phyloP scores from a whole-genome alignment of 2,329 filamentous ascomycete genomes.

The Trematosphaeria pertusa region DNA sequence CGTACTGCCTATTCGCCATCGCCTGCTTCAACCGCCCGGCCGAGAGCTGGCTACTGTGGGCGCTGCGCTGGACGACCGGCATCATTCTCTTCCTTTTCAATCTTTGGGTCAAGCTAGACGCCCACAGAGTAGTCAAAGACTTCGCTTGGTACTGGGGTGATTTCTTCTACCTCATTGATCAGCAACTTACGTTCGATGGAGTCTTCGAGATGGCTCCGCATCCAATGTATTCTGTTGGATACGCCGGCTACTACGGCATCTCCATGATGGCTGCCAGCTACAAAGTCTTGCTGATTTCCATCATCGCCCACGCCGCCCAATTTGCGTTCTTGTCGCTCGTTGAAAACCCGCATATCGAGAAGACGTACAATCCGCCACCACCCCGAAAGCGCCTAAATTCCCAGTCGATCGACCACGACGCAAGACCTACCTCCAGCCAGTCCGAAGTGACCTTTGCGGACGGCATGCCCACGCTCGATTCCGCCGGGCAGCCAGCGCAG shows the following conservation, averaged over 20 bases:
- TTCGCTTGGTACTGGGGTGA: slow-evolving; percentile 99
- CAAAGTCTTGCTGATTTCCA: slow-evolving; percentile 95
- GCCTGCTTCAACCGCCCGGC: slow-evolving; percentile 81
- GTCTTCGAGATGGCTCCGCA: slow-evolving; percentile 99
- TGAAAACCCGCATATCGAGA: slow-evolving; percentile 97
- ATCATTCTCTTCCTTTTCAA: slow-evolving; percentile 88
- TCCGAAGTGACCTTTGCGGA: slow-evolving; percentile 49
- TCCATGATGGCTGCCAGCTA: slow-evolving; percentile 98
- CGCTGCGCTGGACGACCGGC: slow-evolving; percentile 79
- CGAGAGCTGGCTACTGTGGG: slow-evolving; percentile 73
- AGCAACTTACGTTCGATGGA: slow-evolving; percentile 96
- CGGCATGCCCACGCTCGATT: slow-evolving; percentile 48
- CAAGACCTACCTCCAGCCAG: slow-evolving; percentile 43
- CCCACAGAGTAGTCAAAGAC: slow-evolving; percentile 96
- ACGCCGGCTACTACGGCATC: slow-evolving; percentile 97
- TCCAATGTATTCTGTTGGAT: slow-evolving; percentile 98
- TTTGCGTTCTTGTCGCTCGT: slow-evolving; percentile 91
- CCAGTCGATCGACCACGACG: slow-evolving; percentile 49
- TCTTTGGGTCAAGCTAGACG: slow-evolving; percentile 97
- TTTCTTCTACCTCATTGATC: slow-evolving; percentile 98
- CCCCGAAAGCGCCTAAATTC: slow-evolving; percentile 64
- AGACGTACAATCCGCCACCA: slow-evolving; percentile 91
- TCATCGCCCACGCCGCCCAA: slow-evolving; percentile 91
- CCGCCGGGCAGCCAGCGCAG: slow-evolving; percentile 64
- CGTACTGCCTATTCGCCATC: slow-evolving; percentile 94